Conservation (phyloP, 1,284 basidiomycete species). For the Mrakiaceae sp. region DNA sequence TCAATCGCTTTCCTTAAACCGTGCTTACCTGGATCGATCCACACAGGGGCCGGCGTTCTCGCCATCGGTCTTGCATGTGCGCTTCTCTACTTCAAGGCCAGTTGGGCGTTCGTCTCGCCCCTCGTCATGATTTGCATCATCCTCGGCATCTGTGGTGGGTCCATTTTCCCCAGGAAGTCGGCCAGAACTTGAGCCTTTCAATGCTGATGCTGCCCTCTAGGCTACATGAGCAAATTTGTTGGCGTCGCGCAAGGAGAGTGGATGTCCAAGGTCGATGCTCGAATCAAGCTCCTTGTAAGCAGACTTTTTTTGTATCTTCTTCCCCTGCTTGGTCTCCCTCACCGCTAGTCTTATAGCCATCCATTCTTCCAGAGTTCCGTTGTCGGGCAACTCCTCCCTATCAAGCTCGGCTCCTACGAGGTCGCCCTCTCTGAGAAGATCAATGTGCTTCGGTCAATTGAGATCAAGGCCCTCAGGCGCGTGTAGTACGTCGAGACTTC, state of each 20-base stretch:
- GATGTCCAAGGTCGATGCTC: conserved; percentile 7
- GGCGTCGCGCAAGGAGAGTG: conserved; percentile 9
- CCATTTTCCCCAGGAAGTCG: too few species aligned
- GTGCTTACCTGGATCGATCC: not conserved
- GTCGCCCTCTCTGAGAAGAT: not conserved
- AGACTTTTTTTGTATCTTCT: not conserved
- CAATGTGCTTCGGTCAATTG: not conserved
- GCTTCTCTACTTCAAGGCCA: conserved; percentile 9
- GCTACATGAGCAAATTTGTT: not conserved
- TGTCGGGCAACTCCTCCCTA: conserved; percentile 12
- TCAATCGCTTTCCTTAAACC: not conserved
- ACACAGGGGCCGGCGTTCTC: conserved; percentile 3
- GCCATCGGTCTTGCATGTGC: conserved; percentile 5
- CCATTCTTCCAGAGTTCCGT: conserved; percentile 2
- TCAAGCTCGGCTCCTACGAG: conserved; percentile 16
- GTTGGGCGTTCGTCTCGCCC: conserved; percentile 11
- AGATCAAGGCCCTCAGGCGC: not conserved
- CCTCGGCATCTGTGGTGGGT: too few species aligned
- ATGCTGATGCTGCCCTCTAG: too few species aligned
- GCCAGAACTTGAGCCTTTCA: too few species aligned
- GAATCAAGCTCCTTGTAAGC: conserved; percentile 13
- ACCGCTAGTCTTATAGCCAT: not conserved
- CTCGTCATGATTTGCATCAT: not conserved
- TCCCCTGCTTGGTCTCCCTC: not conserved
- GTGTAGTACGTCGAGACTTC: conserved; percentile 8